Evolutionary conservation across 2,329 filamentous ascomycete species (phyloP).

Genomic region (Ophiostoma populinum): DNA sequence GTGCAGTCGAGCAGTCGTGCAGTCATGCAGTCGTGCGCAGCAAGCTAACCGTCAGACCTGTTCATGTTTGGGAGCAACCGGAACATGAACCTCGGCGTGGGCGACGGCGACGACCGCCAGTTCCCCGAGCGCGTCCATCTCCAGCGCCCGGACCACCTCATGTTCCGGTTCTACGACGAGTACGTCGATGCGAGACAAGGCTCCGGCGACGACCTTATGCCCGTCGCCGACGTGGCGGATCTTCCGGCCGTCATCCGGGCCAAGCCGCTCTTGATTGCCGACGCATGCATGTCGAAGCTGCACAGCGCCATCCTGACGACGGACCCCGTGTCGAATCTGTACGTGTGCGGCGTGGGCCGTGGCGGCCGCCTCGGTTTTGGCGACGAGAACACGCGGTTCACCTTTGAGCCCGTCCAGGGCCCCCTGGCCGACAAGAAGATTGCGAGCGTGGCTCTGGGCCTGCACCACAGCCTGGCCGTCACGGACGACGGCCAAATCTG

Average conservation of each 20-base stretch:
- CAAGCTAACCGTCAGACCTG: too few species aligned
- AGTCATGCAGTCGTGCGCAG: too few species aligned
- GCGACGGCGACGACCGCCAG: slow-evolving; percentile 90
- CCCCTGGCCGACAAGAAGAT: slow-evolving; percentile 61
- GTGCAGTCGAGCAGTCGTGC: too few species aligned
- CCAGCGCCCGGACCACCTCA: slow-evolving; percentile 57
- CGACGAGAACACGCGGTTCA: slow-evolving; percentile 77
- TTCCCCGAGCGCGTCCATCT: slow-evolving; percentile 73
- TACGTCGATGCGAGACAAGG: slow-evolving; percentile 30
- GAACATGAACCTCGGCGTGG: slow-evolving; percentile 79
- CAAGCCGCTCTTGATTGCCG: slow-evolving; percentile 57
- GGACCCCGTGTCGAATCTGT: slow-evolving; percentile 78
- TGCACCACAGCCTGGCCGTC: slow-evolving; percentile 79
- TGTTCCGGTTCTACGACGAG: slow-evolving; percentile 57
- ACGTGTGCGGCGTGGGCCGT: slow-evolving; percentile 80
- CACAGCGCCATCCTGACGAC: slow-evolving; percentile 78
- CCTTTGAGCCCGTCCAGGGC: slow-evolving; percentile 65
- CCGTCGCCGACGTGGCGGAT: slow-evolving; percentile 23
- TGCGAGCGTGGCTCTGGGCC: slow-evolving; percentile 63
- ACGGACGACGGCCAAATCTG: slow-evolving; percentile 78
- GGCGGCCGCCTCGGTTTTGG: slow-evolving; percentile 80
- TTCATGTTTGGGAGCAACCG: slow-evolving; percentile 95
- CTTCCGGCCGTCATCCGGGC: slow-evolving; percentile 59
- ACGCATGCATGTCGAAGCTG: slow-evolving; percentile 77
- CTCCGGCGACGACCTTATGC: background rate